These are phyloP conservation scores for Trametes hirsuta DNA, from an alignment of 1,284 basidiomycete species.

Conservation along the genomic window DNA sequence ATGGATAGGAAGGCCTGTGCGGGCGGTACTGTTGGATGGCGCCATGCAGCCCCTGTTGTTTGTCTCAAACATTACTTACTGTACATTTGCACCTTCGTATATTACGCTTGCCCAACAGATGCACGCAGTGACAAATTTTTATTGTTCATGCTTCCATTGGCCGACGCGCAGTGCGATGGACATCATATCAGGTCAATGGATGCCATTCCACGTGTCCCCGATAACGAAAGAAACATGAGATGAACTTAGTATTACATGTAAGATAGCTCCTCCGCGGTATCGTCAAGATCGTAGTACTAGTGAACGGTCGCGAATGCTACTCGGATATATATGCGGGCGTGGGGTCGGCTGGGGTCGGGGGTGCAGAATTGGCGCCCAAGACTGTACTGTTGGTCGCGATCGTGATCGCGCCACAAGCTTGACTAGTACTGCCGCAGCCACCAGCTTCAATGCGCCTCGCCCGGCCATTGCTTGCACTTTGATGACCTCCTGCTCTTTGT, in stretches of 20 bases:
- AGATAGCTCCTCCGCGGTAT: slow-evolving; percentile 12
- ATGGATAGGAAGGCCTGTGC: neutral
- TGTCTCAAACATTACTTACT: neutral
- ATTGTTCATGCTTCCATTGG: neutral
- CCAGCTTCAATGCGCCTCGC: neutral
- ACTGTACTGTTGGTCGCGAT: neutral
- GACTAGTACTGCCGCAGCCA: neutral
- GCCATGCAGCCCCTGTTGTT: neutral
- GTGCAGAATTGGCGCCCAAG: neutral
- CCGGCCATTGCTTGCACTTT: neutral
- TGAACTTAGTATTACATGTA: slow-evolving; percentile 12
- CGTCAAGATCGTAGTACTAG: neutral
- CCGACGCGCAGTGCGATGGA: neutral
- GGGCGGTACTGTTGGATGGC: neutral
- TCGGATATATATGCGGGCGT: no score
- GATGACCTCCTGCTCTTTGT: neutral
- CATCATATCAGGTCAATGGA: neutral
- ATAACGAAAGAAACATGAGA: slow-evolving; percentile 1
- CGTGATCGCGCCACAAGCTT: neutral
- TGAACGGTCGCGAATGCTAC: neutral
- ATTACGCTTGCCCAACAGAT: no score
- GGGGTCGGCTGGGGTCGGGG: neutral
- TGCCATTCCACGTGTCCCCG: slow-evolving; percentile 6
- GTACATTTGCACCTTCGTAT: neutral
- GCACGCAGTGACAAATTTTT: no score